Conservation (phyloP, 768 basidiomycete genomes). For the Lactifluus pinguis region DNA sequence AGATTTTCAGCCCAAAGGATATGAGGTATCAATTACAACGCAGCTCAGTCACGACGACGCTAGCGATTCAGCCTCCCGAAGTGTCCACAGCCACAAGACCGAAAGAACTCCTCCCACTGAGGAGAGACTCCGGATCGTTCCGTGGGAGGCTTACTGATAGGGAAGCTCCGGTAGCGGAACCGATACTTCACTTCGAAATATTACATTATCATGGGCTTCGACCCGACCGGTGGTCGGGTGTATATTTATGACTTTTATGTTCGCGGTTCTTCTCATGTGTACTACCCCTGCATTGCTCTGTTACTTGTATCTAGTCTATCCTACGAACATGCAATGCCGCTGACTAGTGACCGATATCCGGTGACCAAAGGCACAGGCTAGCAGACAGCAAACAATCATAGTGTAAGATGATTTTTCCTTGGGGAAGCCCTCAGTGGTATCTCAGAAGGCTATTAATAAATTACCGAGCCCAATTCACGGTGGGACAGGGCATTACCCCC, state of each 20-base stretch:
- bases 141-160: not conserved
- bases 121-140: not conserved
- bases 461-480: too few species aligned
- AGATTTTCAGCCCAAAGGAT: not conserved
- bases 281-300: not conserved
- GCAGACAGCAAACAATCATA: too few species aligned
- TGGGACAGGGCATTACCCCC: too few species aligned
- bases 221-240: not conserved
- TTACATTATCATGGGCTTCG: not conserved
- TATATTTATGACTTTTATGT: not conserved
- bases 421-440: too few species aligned
- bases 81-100: not conserved
- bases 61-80: not conserved
- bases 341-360: too few species aligned
- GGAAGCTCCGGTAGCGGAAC: too few species aligned
- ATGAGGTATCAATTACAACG: not conserved
- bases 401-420: too few species aligned
- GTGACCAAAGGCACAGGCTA: too few species aligned
- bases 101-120: not conserved
- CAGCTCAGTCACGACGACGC: not conserved
- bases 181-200: not conserved
- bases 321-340: too few species aligned
- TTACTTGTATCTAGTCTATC: not conserved
- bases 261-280: not conserved
- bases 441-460: too few species aligned